phyloP scores from a whole-genome alignment of 805 yeast species.

The Metschnikowia arizonensis region DNA sequence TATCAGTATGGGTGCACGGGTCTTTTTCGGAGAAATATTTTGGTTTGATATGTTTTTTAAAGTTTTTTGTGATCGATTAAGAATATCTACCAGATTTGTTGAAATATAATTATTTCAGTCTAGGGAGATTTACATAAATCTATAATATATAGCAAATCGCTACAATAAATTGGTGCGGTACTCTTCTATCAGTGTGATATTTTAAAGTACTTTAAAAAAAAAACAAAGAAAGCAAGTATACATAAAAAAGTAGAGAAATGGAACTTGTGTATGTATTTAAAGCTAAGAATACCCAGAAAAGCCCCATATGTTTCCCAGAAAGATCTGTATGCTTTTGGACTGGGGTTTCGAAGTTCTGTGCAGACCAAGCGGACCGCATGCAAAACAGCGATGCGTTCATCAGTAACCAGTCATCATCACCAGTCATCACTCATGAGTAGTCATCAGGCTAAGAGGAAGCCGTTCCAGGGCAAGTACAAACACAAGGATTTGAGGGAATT shows the following conservation, averaged over 20 bases:
- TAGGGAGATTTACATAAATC: not conserved
- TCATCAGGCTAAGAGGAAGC: slow-evolving; percentile 19
- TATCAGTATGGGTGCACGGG: not conserved
- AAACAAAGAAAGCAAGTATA: not conserved
- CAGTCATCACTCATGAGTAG: not conserved
- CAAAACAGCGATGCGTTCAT: slow-evolving; percentile 3
- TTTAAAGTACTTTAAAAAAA: not conserved
- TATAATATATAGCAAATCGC: not conserved
- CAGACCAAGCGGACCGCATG: not conserved
- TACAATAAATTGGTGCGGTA: no score
- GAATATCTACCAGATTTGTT: no score
- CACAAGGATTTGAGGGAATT: slow-evolving; percentile 36
- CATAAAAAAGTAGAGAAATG: not conserved
- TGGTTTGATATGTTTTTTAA: no score
- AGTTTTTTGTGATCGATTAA: no score
- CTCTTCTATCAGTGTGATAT: not conserved
- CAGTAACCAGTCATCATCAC: not conserved
- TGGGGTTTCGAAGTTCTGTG: not conserved
- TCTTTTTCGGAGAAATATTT: not conserved
- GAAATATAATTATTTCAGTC: no score
- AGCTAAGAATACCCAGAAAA: not conserved
- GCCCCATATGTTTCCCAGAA: no score
- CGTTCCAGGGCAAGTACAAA: slow-evolving; percentile 25
- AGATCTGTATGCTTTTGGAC: no score
- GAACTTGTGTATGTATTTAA: no score